Evolutionary conservation across 352 stramenopile genomes (phyloP), one percentile per base, ranked within the genome.

Genomic region (Phytophthora tentaculata): DNA sequence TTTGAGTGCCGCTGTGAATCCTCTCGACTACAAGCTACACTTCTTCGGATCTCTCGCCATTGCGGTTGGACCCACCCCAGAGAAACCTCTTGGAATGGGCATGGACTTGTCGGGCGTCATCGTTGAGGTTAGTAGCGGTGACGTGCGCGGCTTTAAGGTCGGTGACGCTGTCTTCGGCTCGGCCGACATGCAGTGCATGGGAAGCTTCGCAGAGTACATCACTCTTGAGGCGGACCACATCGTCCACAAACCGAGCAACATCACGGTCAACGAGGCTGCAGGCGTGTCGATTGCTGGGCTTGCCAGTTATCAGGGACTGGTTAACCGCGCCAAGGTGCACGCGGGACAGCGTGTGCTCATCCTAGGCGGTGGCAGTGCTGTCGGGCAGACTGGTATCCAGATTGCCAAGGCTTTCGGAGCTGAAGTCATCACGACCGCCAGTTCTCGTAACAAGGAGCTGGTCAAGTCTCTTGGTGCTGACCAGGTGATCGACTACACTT

Each of bases 401-500:
- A 71, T 94, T 43, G 81, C 82, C 32, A 84, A 85, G 56, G 67
- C 67, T 7, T 39, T 77, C 12, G 77, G 71, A 1, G 73, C 71
- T 1, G 53, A 64, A 44, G 77, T 87, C n/a, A 77, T 92, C 59
- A 71, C 89, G 19, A 89, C 79, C 2, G 57, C 57, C 14, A 76
- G 67, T 35, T 16, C 50, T 43, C 67, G 58, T 22, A 73, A 76
- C 37, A 62, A 44, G 10, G 62, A 74, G 23, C 65, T 91, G 51
- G 81, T 92, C 19, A 70, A 75, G 47, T 78, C 68, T 43, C 55
- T 81, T 3, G 84, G 77, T 10, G 69, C 64, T 19, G 74, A 86
- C 47, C 62, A 86, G 19, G 68, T 91, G 32, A 77, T 94, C 13
- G 77, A 91, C 52, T 92, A 94, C 67, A 87, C 72, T 0, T 58